Percentiles rank a stretch among this genome's conserved stretches.
Conservation (phyloP, 805 yeast species). For the Saccharomycopsis schoenii region DNA sequence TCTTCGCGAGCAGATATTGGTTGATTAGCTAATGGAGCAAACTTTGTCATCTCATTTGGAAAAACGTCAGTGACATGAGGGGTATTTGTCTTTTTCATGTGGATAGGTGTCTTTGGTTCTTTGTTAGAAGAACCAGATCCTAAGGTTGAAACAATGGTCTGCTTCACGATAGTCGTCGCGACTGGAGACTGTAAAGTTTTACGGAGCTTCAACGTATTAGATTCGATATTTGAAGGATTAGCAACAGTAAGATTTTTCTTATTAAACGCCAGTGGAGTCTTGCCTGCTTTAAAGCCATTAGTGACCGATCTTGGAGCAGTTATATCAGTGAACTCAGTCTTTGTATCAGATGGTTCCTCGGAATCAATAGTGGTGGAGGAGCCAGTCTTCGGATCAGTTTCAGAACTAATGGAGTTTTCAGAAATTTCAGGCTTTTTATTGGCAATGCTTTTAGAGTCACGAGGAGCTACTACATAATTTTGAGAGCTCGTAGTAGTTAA, state of each 20-base stretch:
- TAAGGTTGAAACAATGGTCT: conserved; percentile 8
- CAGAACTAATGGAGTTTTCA: neutral
- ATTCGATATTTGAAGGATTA: neutral
- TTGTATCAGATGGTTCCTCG: neutral
- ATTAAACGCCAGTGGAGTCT: neutral
- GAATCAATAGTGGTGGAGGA: neutral
- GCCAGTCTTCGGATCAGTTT: neutral
- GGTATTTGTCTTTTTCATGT: conserved; percentile 16
- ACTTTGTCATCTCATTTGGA: conserved; percentile 34
- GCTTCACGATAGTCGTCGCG: conserved; percentile 13
- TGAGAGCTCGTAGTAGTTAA: conserved; percentile 8
- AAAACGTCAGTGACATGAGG: conserved; percentile 40
- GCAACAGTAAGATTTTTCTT: conserved; percentile 1
- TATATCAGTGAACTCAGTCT: neutral
- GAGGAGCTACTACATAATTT: conserved; percentile 14
- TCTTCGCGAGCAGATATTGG: conserved; percentile 41
- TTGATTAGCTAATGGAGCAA: conserved; percentile 42
- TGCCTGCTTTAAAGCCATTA: neutral
- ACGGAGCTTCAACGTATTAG: neutral
- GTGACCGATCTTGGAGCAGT: neutral
- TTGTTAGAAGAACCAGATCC: neutral
- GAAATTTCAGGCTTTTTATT: conserved; percentile 2
- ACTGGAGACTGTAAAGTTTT: conserved; percentile 16
- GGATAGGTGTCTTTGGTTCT: conserved; percentile 17
- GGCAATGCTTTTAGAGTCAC: conserved; percentile 6